Evolutionary conservation across 2,329 filamentous ascomycete species (phyloP).

Genomic region (Zymoseptoria pseudotritici): DNA sequence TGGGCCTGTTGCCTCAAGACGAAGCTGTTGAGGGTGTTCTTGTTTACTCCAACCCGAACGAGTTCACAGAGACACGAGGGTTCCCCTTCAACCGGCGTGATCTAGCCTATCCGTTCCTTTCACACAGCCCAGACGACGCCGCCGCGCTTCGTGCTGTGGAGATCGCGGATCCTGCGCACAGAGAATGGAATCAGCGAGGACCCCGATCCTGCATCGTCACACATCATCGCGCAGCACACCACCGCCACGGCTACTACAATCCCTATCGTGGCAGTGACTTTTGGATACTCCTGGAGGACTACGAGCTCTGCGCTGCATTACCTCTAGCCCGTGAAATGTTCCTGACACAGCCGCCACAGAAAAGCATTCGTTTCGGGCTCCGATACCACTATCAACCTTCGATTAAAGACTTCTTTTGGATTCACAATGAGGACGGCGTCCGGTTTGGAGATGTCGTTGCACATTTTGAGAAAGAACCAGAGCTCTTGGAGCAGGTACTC

Average conservation of each 20-base stretch:
- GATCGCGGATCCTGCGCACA: neutral
- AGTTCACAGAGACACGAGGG: neutral
- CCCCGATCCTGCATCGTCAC: neutral
- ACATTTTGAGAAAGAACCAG: neutral
- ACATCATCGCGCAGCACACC: neutral
- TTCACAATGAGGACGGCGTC: neutral
- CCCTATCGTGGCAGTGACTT: neutral
- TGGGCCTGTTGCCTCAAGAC: neutral
- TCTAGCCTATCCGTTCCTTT: neutral
- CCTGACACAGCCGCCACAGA: neutral
- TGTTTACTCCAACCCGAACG: neutral
- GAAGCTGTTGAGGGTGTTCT: neutral
- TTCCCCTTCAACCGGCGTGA: neutral
- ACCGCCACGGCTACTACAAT: neutral
- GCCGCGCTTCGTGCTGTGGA: neutral
- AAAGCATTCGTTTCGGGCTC: neutral
- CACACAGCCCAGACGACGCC: neutral
- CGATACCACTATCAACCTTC: neutral
- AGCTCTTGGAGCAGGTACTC: neutral
- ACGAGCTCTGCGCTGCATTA: neutral
- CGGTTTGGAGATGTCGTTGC: neutral
- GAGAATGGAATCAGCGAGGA: neutral
- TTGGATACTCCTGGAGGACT: neutral
- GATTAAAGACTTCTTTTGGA: neutral
- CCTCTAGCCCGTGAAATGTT: neutral